Conservation (phyloP, 257 asterid species). For the Perilla frutescens region DNA sequence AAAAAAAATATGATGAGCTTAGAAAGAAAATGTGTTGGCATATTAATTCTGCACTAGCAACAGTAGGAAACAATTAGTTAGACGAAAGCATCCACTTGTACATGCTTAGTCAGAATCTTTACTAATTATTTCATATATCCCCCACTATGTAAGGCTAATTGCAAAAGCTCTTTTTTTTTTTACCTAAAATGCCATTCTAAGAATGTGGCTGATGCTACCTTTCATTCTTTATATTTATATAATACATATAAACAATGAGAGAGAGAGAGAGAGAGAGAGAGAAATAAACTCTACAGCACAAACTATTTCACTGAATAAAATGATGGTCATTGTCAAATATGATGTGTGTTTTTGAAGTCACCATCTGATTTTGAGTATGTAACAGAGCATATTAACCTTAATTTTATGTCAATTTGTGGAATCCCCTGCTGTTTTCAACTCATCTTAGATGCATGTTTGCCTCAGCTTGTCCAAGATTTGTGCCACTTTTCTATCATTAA, state of each 20-base stretch:
- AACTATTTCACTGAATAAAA: background rate
- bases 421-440: conserved; percentile 28
- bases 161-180: background rate
- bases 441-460: conserved; percentile 22
- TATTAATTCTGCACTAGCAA: conserved; percentile 9
- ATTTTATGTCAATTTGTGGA: conserved; percentile 15
- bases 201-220: conserved; percentile 18
- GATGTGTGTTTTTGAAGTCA: conserved; percentile 1
- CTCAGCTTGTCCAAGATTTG: conserved; percentile 10
- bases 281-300: background rate
- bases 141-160: conserved; percentile 33
- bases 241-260: too few species aligned
- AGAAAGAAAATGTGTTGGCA: background rate
- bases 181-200: background rate
- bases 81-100: conserved; percentile 34
- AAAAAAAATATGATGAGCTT: background rate
- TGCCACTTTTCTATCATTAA: background rate
- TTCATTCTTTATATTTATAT: background rate
- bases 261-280: too few species aligned
- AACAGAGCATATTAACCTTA: conserved; percentile 11
- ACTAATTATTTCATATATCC: background rate
- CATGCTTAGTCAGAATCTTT: conserved; percentile 29
- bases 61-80: background rate
- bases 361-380: conserved; percentile 1
- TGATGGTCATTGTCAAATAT: background rate